Base-by-base conservation (phyloP, 257 asterid genomes). In the Cruciata laevipes region DNA sequence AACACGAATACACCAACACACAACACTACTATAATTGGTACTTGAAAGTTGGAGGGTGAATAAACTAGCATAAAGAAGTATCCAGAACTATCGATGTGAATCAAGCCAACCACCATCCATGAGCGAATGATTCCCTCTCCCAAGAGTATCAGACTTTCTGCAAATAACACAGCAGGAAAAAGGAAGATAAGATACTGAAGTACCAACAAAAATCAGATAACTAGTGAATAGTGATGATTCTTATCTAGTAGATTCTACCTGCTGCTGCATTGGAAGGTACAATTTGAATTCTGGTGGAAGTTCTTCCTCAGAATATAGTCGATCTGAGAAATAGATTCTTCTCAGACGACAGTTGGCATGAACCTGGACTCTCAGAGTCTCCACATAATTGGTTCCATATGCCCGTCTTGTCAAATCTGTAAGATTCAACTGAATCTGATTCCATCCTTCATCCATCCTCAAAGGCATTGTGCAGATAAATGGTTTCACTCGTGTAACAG, bases 251-350 rank as follows among this genome's bases (percentile, higher is more conserved):
- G 17, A 38, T 3, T 56, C 72, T 70, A 84, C 98, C 96, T 90
- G 99, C 90, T 83, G 96, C 96, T 90, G 99, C 90, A 86, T 88
- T 12, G 97, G 99, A 65, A 93, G 96, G 85, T 90, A 93, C 58
- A 93, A 74, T 78, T 93, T 93, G 83, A 93, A 93, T 74, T 93
- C 97, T 18, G 99, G 99, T 49, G 99, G 97, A 62, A 93, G 94
- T 73, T 90, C 97, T 83, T 93, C 99, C 78, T 93, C 96, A 14
- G 99, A 90, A 77, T 93, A 93, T 5, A 90, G 85, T 67, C 97
- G 97, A 62, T 93, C 99, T 1, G 96, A 88, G 78, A 93, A 93
- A 70, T 93, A 93, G 60, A 88, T 90, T 79, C 99, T 86, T 72
- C 99, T 86, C 60, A 93, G 73, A 56, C 96, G 95, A 83, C 97